Conservation (phyloP, 1,139 yeast genomes). For the Diutina catenulata region DNA sequence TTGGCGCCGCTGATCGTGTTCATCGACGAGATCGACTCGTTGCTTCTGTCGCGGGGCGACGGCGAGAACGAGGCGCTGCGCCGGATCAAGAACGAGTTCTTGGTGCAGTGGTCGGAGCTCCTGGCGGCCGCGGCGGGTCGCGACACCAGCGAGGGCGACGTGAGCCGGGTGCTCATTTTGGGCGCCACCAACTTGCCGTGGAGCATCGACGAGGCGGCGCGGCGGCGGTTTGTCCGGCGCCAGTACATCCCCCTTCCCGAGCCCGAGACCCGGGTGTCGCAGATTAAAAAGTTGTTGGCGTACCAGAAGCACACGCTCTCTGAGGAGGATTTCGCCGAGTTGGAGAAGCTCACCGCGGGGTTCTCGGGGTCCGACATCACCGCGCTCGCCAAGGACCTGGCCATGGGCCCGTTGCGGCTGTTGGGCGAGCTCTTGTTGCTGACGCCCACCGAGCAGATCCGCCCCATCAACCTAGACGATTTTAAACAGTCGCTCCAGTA, state of each 20-base stretch:
- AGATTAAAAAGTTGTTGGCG: conserved; percentile 54
- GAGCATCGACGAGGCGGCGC: conserved; percentile 97
- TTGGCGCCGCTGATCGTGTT: conserved; percentile 90
- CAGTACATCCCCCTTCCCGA: conserved; percentile 96
- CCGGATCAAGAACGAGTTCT: conserved; percentile 84
- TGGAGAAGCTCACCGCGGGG: conserved; percentile 61
- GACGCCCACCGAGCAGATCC: conserved; percentile 76
- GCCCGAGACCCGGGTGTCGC: conserved; percentile 65
- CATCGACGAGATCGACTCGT: conserved; percentile 92
- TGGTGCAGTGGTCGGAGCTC: conserved; percentile 91
- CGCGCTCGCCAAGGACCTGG: conserved; percentile 93
- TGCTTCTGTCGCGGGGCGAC: conserved; percentile 71
- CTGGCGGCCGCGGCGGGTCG: conserved; percentile 88
- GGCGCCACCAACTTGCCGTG: conserved; percentile 98
- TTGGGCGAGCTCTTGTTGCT: conserved; percentile 78
- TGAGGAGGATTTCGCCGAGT: conserved; percentile 47
- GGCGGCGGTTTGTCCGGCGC: conserved; percentile 85
- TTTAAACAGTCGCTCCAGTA: conserved; percentile 68
- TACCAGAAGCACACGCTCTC: conserved; percentile 67
- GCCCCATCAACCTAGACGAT: conserved; percentile 70
- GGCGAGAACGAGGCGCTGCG: conserved; percentile 91
- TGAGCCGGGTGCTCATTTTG: conserved; percentile 65
- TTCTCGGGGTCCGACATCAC: conserved; percentile 93
- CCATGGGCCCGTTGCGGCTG: conserved; percentile 93
- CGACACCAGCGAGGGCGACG: conserved; percentile 34